Percentiles rank a stretch among this genome's conserved stretches.
These are phyloP conservation scores for Leishmania tropica DNA, from an alignment of 208 protist genomes.

Conservation along the genomic window DNA sequence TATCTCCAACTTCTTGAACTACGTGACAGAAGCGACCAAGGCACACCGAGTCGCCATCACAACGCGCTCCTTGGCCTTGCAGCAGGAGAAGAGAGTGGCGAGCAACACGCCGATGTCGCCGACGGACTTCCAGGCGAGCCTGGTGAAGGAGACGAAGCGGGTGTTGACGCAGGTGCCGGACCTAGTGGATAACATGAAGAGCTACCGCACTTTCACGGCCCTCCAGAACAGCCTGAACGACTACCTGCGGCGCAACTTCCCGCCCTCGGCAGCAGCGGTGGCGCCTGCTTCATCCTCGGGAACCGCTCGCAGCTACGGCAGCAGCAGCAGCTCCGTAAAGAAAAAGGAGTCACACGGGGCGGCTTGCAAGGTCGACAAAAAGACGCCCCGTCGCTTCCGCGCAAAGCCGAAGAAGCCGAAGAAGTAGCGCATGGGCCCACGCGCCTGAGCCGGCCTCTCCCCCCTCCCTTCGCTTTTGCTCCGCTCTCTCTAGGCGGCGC, in stretches of 20 bases:
- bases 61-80: slow-evolving; percentile 64
- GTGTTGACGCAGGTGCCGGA: slow-evolving; percentile 60
- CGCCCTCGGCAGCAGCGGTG: slow-evolving; percentile 18
- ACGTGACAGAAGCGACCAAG: slow-evolving; percentile 83
- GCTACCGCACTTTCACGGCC: slow-evolving; percentile 82
- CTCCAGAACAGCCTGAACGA: slow-evolving; percentile 84
- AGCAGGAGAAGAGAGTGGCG: slow-evolving; percentile 36
- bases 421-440: neutral
- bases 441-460: neutral
- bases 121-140: slow-evolving; percentile 34
- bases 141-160: slow-evolving; percentile 48
- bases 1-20: slow-evolving; percentile 82
- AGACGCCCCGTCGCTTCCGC: slow-evolving; percentile 29
- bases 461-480: neutral
- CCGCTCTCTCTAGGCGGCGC: neutral
- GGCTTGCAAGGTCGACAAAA: slow-evolving; percentile 15
- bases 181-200: slow-evolving; percentile 46
- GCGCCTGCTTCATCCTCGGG: neutral
- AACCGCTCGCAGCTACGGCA: neutral
- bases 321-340: neutral
- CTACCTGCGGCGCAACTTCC: slow-evolving; percentile 82
- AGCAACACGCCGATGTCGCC: neutral
- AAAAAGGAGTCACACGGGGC: neutral
- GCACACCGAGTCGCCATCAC: slow-evolving; percentile 67
- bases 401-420: slow-evolving; percentile 16